Evolutionary conservation across 768 basidiomycete genomes (phyloP), one percentile per base, ranked within the genome.

Genomic region (Termitomyces sp.): DNA sequence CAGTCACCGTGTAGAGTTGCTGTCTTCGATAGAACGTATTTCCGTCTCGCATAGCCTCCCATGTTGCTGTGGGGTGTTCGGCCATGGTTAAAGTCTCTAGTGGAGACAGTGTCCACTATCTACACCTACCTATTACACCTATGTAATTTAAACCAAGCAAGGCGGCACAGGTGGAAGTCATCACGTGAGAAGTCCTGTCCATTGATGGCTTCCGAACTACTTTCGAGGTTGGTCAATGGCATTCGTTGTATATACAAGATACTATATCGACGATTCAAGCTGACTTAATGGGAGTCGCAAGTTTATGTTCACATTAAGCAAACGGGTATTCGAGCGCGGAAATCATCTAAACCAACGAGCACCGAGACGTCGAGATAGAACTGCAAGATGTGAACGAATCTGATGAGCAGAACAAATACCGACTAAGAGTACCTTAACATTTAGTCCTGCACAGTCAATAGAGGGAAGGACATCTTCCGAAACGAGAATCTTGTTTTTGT

Each of bases 1-100:
- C 94, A 12, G 86, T 79, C 59, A 93, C 85, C 1, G 89, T 85
- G 71, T 98, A 98, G 29, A 94, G 79, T 63, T 90, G 89, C 66
- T 94, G 86, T 58, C 89, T 82, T 70, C 89, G 79, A 70, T 98
- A 98, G 77, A 97, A 98, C 37, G 89, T 91, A 67, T 80, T 86
- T 31, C 90, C 91, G 69, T 91, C 86, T 72, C 88, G 84, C 88
- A 97, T 92, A 47, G 95, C 84, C 72, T 96, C 88, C 96, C 96
- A 98, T 73, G 85, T 83, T 36, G 86, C 73, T 3, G 91, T 92
- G 2, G 92, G 91, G 67, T 92, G 91, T 55, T 89, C 86, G 14
- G 77, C 68, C 75, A 83, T 83, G 5, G 67, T 56, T 48, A n/a
- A 34, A 36, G 8, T 17, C 40, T 43, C 20, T 25, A 25, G 25